Base-by-base conservation (phyloP, 2,329 filamentous ascomycete genomes). In the Cladosporium austrohemisphaericum region DNA sequence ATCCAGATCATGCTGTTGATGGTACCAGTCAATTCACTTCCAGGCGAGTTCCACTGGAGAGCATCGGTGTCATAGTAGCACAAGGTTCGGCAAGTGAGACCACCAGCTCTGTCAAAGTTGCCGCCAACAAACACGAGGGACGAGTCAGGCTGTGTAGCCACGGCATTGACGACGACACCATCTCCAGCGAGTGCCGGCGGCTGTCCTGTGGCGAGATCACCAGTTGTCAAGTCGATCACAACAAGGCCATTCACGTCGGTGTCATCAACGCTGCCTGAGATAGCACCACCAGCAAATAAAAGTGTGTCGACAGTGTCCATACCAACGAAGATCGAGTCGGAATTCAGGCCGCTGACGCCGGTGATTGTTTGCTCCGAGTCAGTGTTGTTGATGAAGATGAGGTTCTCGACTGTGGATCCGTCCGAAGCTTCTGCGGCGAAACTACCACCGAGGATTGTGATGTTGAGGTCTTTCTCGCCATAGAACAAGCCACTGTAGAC, bases 391-490 rank as follows among this genome's bases (percentile, higher is more conserved):
- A 97, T 81, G 55, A 98, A 80, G 29, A 86, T 75, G 13, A 98
- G 73, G 60, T 96, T 97, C 57, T 89, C 76, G 52, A 96, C 76
- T 4, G 77, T 76, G 3, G 84, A 82, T 18, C 84, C 87, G 57
- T 91, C 80, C 6, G 77, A 78, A 11, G 79, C 80, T 23, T 75
- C 80, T 1, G 88, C 84, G 6, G 80, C 79, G 65, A 98, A 98
- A 60, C 90, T 88, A 1, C 93, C 93, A 41, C 84, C 93, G 22
- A 97, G 76, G 31, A 97, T 80, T 0, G 93, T 97, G 50, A 94
- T 76, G 67, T 96, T 96, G 55, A 81, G 78, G 51, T 73, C 75
- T 54, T 81, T 80, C 13, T 77, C 75, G 31, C 78, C 79, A 66
- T 95, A 89, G 63, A 94, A 95, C 2, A 83, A 71, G 23, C 89